Evolutionary conservation across 75 land plant genomes (phyloP).

Genomic region (Selaginella moellendorffii): DNA sequence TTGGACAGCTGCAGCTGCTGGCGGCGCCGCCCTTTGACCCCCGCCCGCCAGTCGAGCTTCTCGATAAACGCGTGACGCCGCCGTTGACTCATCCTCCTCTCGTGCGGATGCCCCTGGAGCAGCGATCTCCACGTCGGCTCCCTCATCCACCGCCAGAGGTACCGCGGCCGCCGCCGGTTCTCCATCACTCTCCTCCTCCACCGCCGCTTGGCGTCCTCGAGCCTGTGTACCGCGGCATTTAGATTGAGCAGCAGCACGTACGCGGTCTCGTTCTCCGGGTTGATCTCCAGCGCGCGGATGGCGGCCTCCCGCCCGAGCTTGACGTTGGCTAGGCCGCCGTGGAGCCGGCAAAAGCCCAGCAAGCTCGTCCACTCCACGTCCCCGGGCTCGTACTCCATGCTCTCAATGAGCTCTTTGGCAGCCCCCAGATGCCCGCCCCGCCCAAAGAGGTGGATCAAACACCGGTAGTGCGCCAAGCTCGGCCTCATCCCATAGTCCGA

Average conservation of each 20-base stretch:
- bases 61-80: too few relatives aligned
- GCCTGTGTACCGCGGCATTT: not conserved
- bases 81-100: not conserved
- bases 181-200: not conserved
- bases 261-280: not conserved
- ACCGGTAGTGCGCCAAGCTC: not conserved
- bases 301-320: not conserved
- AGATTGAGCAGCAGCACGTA: not conserved
- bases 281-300: not conserved
- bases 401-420: not conserved
- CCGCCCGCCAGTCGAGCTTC: not conserved
- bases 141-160: not conserved
- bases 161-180: not conserved
- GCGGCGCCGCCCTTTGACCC: not conserved
- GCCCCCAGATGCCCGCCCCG: not conserved
- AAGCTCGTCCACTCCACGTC: not conserved
- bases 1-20: too few relatives aligned
- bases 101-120: not conserved
- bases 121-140: constrained; percentile 2
- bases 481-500: not conserved
- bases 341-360: not conserved
- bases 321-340: not conserved
- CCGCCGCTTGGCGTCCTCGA: not conserved
- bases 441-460: not conserved
- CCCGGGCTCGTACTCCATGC: not conserved